Evolutionary conservation across 176 grass and related monocot genomes (phyloP).

Genomic region (Tillandsia leiboldiana): DNA sequence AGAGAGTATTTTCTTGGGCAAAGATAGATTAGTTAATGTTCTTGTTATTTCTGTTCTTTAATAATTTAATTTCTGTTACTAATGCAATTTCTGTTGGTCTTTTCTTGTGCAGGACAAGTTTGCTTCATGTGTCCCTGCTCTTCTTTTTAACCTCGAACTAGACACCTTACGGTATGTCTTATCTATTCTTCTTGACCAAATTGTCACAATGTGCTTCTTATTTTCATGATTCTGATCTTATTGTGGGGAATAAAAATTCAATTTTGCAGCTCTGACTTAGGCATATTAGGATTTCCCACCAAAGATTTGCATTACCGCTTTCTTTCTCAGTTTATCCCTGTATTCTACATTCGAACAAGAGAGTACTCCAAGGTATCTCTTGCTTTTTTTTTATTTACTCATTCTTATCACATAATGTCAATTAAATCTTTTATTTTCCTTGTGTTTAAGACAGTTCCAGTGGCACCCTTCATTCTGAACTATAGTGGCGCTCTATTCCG

Average conservation of each 20-base stretch:
- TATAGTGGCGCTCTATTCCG: constrained; percentile 88
- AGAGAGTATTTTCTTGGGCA: too few species aligned
- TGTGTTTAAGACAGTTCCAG: constrained; percentile 58
- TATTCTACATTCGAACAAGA: constrained; percentile 92
- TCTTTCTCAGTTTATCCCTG: constrained; percentile 84
- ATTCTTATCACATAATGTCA: constrained; percentile 18
- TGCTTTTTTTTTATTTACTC: constrained; percentile 11
- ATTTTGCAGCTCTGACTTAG: constrained; percentile 76
- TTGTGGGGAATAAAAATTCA: neutral
- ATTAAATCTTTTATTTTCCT: constrained; percentile 23
- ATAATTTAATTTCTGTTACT: constrained; percentile 2
- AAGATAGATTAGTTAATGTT: neutral
- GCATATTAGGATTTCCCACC: constrained; percentile 78
- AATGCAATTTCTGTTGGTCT: neutral
- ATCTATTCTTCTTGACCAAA: constrained; percentile 11
- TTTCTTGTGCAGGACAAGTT: constrained; percentile 63
- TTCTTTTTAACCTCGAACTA: constrained; percentile 97
- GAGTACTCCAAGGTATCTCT: constrained; percentile 89
- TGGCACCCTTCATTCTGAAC: constrained; percentile 85
- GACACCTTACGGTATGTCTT: constrained; percentile 69
- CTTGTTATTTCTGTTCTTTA: neutral
- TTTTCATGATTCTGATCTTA: neutral
- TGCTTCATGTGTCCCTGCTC: constrained; percentile 48
- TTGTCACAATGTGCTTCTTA: neutral
- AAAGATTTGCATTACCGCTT: constrained; percentile 95